phyloP scores from a whole-genome alignment of 371 early-diverging fungal species.

The Ecytonucleospora hepatopenaei region DNA sequence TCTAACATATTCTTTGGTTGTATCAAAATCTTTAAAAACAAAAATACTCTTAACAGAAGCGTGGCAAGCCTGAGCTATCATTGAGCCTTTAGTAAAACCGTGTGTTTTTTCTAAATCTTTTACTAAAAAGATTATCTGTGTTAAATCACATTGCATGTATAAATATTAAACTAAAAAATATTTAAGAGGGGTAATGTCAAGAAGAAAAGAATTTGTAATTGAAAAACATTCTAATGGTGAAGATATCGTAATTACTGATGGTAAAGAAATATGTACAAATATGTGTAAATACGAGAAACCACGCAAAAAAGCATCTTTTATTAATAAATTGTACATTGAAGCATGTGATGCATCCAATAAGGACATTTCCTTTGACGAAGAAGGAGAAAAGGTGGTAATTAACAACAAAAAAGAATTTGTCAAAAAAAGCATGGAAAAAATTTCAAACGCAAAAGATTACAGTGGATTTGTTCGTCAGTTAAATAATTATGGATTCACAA shows the following conservation, averaged over 20 bases:
- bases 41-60: constrained; percentile 21
- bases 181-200: no score
- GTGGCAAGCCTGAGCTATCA: constrained; percentile 53
- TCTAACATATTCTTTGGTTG: constrained; percentile 24
- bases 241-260: no score
- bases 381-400: constrained; percentile 49
- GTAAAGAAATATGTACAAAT: no score
- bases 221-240: not conserved
- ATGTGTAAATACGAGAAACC: no score
- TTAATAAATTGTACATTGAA: constrained; percentile 51
- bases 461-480: constrained; percentile 54
- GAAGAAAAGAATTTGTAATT: not conserved
- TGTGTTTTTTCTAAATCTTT: no score
- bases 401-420: constrained; percentile 51
- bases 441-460: constrained; percentile 56
- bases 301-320: constrained; percentile 48
- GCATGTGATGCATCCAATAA: constrained; percentile 26
- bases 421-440: constrained; percentile 34
- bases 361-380: constrained; percentile 49
- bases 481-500: constrained; percentile 56
- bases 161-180: no score
- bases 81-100: constrained; percentile 27
- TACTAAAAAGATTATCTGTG: no score
- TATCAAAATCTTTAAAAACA: constrained; percentile 6
- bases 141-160: no score